These are phyloP conservation scores for Aspergillus sclerotialis DNA, from an alignment of 2,329 filamentous ascomycete genomes.

Conservation along the genomic window DNA sequence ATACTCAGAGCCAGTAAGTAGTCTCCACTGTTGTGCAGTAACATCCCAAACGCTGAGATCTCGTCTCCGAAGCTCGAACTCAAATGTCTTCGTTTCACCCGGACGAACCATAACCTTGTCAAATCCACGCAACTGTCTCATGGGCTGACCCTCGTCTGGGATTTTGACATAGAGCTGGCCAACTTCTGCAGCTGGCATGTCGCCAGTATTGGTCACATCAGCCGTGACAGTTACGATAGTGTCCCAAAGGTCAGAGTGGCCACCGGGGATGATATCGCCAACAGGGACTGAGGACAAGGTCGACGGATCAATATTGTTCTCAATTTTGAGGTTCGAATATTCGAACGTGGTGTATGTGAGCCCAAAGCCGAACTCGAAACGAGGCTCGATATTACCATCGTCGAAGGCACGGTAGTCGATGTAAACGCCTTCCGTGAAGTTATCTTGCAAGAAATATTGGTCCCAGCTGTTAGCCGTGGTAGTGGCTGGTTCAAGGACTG, in stretches of 20 bases:
- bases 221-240: conserved; percentile 35
- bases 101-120: conserved; percentile 63
- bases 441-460: conserved; percentile 42
- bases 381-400: conserved; percentile 43
- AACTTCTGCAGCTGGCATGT: conserved; percentile 37
- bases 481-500: conserved; percentile 47
- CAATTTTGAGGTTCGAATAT: conserved; percentile 48
- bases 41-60: conserved; percentile 79
- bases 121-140: conserved; percentile 63
- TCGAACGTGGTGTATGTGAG: conserved; percentile 54
- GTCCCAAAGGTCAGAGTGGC: conserved; percentile 45
- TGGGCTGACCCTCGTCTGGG: conserved; percentile 49
- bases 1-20: conserved; percentile 32
- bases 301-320: conserved; percentile 12
- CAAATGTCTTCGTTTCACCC: conserved; percentile 57
- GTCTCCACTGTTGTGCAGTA: conserved; percentile 66
- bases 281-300: conserved; percentile 38
- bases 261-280: conserved; percentile 40
- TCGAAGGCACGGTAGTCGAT: conserved; percentile 47
- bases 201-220: conserved; percentile 39
- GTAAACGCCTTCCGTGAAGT: conserved; percentile 56
- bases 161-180: conserved; percentile 60
- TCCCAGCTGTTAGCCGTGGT: conserved; percentile 44
- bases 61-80: conserved; percentile 59
- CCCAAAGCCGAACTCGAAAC: conserved; percentile 56